Evolutionary conservation across 495 filamentous ascomycete genomes (phyloP).

Genomic region (Penicillium chermesinum): DNA sequence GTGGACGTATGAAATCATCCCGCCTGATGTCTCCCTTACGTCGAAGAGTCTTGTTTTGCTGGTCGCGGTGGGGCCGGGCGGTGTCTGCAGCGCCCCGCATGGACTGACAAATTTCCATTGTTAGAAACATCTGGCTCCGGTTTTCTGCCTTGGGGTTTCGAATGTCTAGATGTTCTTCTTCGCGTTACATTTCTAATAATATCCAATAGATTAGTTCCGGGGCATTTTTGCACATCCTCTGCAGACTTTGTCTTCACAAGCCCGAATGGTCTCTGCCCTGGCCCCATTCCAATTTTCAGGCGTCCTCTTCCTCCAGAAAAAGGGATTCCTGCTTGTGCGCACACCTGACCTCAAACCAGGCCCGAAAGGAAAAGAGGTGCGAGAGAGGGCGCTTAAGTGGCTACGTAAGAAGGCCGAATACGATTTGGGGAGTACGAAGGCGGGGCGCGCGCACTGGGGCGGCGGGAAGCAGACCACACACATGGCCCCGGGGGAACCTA

Average conservation of each 20-base stretch:
- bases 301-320: background rate
- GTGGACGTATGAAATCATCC: too few relatives aligned
- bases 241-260: background rate
- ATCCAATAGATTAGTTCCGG: too few relatives aligned
- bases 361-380: background rate
- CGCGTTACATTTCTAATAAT: background rate
- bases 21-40: too few relatives aligned
- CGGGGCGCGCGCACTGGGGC: background rate
- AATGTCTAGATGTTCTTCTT: background rate
- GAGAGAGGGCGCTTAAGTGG: background rate
- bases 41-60: too few relatives aligned
- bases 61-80: background rate
- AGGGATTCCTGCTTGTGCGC: background rate
- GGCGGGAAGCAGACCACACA: background rate
- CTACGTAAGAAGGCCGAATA: background rate
- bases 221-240: too few relatives aligned
- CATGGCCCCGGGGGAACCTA: background rate
- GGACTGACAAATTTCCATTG: background rate
- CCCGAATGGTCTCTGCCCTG: background rate
- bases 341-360: background rate
- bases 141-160: background rate
- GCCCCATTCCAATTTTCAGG: background rate
- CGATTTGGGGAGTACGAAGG: background rate
- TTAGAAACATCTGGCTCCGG: background rate
- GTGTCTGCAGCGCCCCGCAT: background rate